Evolutionary conservation across 176 grass and related monocot species (phyloP).

Genomic region (Bolboschoenus planiculmis): DNA sequence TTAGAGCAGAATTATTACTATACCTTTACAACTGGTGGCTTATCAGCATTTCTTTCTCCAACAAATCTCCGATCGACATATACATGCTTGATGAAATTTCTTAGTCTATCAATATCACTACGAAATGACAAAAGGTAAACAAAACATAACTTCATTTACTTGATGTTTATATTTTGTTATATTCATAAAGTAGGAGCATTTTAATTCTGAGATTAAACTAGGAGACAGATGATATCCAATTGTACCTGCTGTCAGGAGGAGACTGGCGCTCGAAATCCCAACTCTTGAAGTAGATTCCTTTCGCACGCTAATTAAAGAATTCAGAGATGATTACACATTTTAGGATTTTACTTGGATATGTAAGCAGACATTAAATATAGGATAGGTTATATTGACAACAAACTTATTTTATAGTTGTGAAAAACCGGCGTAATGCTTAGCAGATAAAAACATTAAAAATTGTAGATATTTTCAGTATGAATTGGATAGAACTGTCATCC

Average conservation of each 20-base stretch:
- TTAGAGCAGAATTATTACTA: neutral
- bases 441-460: neutral
- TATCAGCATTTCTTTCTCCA: slow-evolving; percentile 31
- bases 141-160: slow-evolving; percentile 18
- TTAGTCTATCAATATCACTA: slow-evolving; percentile 46
- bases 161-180: slow-evolving; percentile 2
- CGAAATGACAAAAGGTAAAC: slow-evolving; percentile 19
- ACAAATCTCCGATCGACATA: slow-evolving; percentile 48
- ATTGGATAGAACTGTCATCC: neutral
- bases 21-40: slow-evolving; percentile 41
- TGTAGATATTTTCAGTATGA: neutral
- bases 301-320: slow-evolving; percentile 36
- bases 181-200: neutral
- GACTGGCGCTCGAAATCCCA: slow-evolving; percentile 46
- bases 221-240: neutral
- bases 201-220: neutral
- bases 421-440: neutral
- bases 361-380: neutral
- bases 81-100: slow-evolving; percentile 59
- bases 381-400: neutral
- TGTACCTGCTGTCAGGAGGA: slow-evolving; percentile 52
- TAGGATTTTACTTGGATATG: neutral
- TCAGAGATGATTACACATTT: neutral
- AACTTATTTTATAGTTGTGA: neutral
- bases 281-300: slow-evolving; percentile 57